Evolutionary conservation across 495 filamentous ascomycete genomes (phyloP).

Genomic region (Melanomma pulvis-pyrius): DNA sequence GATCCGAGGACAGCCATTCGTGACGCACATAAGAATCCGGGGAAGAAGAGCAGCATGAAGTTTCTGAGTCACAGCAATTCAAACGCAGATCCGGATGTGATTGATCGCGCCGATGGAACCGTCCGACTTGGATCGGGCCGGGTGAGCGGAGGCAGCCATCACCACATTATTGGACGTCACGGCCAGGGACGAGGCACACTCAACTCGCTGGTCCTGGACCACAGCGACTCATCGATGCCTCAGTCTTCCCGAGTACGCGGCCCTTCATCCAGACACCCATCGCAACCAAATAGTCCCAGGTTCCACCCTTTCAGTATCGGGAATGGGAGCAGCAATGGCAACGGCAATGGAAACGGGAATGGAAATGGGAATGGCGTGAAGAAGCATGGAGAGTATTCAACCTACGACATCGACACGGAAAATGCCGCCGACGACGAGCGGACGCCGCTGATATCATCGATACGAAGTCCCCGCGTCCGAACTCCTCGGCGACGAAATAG

Average conservation of each 20-base stretch:
- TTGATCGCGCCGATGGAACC: conserved; percentile 34
- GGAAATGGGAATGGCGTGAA: conserved; percentile 33
- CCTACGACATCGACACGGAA: conserved; percentile 69
- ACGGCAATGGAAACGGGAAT: conserved; percentile 45
- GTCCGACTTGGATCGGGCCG: conserved; percentile 39
- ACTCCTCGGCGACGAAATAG: conserved; percentile 60
- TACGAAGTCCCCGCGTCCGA: conserved; percentile 65
- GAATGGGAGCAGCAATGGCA: conserved; percentile 41
- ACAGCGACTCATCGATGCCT: conserved; percentile 69
- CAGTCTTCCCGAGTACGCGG: conserved; percentile 26
- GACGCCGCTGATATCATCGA: conserved; percentile 76
- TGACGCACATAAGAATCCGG: conserved; percentile 65
- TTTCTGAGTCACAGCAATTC: conserved; percentile 75
- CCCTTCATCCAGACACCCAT: conserved; percentile 58
- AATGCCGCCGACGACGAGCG: conserved; percentile 84
- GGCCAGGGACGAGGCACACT: conserved; percentile 64
- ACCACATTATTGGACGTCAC: conserved; percentile 77
- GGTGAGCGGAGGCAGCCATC: conserved; percentile 60
- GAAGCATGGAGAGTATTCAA: conserved; percentile 59
- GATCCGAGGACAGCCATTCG: conserved; percentile 69
- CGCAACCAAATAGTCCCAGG: conserved; percentile 56
- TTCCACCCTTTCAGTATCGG: conserved; percentile 32
- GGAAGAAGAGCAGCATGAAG: conserved; percentile 98
- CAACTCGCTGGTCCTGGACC: conserved; percentile 72
- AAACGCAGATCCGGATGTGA: conserved; percentile 56